Evolutionary conservation across 768 basidiomycete species (phyloP), one percentile per base, ranked within the genome.

Genomic region (Coprinopsis cinerea): DNA sequence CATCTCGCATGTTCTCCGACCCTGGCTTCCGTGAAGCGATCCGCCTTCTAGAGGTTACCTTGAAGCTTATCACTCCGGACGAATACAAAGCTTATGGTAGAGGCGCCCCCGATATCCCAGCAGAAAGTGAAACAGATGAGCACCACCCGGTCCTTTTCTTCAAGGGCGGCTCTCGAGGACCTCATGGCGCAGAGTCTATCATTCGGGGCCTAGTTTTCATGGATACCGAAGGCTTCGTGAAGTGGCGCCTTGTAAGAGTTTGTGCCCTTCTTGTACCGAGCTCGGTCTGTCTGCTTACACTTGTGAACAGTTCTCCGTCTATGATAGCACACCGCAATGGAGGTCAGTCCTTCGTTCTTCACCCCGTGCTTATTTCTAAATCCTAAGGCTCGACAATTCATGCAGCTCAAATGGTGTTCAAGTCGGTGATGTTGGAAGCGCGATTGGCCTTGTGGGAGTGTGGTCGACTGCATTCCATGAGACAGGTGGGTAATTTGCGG

Each of bases 401-500:
- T 59, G 36, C 54, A 88, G 83, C 54, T 83, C 82, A 14, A 79
- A 79, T 61, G 83, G 81, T 20, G 70, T 82, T 2, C 85, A 88
- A 60, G 60, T 88, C 20, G 85, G 86, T 7, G 74, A 75, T 22
- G 68, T 81, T 15, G 79, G 75, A 24, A 86, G 84, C 60, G 81
- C 81, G 10, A 73, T 73, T 37, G 87, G 87, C 4, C 68, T 88
- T 20, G 72, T 81, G 24, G 85, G 88, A 3, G 69, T 75, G 6
- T 90, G 86, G 86, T 79, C 79, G 4, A 80, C 82, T 1, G 76
- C 74, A 3, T 60, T 67, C 50, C 85, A 86, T 53, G 78, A 78
- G 47, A 71, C 70, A 51, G 77, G 81, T 79, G 50, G 35, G 56
- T 54, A 23, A 14, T 43, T n/a, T 26, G 32, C 20, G 26, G 27